phyloP scores from a whole-genome alignment of 2,329 filamentous ascomycete genomes.

The Ophiostoma tasmaniense region DNA sequence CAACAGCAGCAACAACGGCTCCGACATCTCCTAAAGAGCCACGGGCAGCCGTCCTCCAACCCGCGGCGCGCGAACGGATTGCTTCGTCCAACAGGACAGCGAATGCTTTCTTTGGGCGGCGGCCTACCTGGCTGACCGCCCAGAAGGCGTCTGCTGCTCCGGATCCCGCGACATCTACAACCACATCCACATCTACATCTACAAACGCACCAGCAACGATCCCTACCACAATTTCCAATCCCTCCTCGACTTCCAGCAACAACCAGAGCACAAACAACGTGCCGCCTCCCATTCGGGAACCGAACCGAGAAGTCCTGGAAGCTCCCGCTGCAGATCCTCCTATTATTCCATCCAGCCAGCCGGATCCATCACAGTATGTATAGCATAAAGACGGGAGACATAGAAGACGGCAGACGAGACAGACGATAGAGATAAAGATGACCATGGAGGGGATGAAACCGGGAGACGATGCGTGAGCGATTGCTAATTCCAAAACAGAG shows the following conservation, averaged over 20 bases:
- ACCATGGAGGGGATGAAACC: too few relatives aligned
- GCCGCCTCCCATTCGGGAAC: not conserved
- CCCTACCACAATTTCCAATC: not conserved
- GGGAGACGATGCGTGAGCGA: too few relatives aligned
- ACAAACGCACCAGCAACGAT: too few relatives aligned
- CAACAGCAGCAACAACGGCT: not conserved
- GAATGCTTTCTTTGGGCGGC: conserved; percentile 26
- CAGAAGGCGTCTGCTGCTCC: not conserved
- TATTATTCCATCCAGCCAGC: not conserved
- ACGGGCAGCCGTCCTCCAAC: not conserved
- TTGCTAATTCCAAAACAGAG: conserved; percentile 12
- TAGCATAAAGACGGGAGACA: not conserved
- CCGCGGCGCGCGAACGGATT: conserved; percentile 16
- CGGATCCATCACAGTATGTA: not conserved
- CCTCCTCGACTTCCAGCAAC: not conserved
- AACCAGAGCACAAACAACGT: not conserved
- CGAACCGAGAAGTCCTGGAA: not conserved
- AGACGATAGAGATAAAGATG: not conserved
- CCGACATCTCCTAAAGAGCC: not conserved
- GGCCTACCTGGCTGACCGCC: conserved; percentile 27
- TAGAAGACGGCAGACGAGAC: not conserved
- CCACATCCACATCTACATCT: not conserved
- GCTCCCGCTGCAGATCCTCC: not conserved
- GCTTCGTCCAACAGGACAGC: conserved; percentile 27
- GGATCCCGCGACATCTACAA: not conserved